Evolutionary conservation across 2,329 filamentous ascomycete genomes (phyloP), one percentile per base, ranked within the genome.

Genomic region (Hawksworthiomyces lignivorus): DNA sequence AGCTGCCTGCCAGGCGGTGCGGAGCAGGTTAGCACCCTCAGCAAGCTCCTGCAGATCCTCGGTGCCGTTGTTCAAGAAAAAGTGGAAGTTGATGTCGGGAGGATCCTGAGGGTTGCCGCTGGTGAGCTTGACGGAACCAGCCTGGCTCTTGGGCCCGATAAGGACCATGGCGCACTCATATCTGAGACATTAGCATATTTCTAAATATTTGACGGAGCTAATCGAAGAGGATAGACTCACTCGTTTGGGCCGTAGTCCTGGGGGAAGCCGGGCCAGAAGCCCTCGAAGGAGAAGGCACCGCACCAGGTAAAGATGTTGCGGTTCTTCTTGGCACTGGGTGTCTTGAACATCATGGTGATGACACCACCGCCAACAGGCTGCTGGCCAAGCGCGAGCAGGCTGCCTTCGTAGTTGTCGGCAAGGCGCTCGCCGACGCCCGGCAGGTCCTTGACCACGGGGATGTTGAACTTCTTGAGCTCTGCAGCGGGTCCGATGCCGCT

Each of bases 371-470:
- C 44, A 15, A 36, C 28, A 43, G 54, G 28, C 52, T 33, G 15
- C 24, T 46, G 19, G 31, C 40, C 35, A 12, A 48, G 17, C 15
- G 41, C 48, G 3, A 45, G 34, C 29, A 52, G 41, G 34, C 44
- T 60, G 37, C 68, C 61, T 51, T 70, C 67, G 55, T 68, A 68
- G 35, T 70, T 70, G 57, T 81, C 74, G 54, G 75, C 67, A 6
- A 80, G 60, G 56, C 81, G 80, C 29, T 64, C 68, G 21, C 80
- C 80, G 10, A 84, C 78, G 35, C 77, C 80, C 0, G 77, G 78
- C 2, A 79, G 64, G 52, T 83, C 47, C 32, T 45, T 45, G 36
- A 49, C 36, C 12, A 49, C 15, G 22, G 47, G 47, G 36, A 49
- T 49, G 24, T 31, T 37, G 44, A 49, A 43, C 33, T 37, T 38